Evolutionary conservation across 176 grass and related monocot genomes (phyloP), one percentile per base, ranked within the genome.

Genomic region (Chrysopogon serrulatus): DNA sequence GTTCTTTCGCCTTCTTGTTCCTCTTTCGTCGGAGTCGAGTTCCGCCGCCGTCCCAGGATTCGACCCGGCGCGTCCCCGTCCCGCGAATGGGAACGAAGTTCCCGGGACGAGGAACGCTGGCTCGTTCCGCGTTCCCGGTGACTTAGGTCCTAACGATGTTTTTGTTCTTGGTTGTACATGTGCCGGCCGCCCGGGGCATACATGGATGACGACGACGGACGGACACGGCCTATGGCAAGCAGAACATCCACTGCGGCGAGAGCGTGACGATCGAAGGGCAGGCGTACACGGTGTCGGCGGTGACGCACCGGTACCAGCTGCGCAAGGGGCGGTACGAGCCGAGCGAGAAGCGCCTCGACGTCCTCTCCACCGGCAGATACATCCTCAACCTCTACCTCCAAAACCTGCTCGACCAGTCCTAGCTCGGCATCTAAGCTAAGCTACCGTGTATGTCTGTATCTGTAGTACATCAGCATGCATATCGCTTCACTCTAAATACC

Each of bases 181-280:
- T 23, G n/a, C 8, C 54, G n/a, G n/a, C n/a, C n/a, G n/a, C n/a
- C n/a, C n/a, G 8, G 21, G 21, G 54, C 54, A n/a, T n/a, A n/a
- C n/a, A 61, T 28, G 57, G 26, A 28, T 30, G 59, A 0, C 11
- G 39, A 40, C 39, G 57, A 28, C 24, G 54, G 54, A 60, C 11
- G 59, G 27, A 59, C 54, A 26, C 27, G 60, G 60, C 1, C 54
- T 27, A 59, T 24, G 24, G 3, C n/a, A 3, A 37, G 65, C 86
- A 96, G 96, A 96, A 99, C 80, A 94, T 96, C 85, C 96, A 99
- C 67, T 99, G 96, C 70, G 96, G 96, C 57, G 96, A 99, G 87
- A 92, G 87, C 74, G 89, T 98, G 85, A 96, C 91, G 17, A 98
- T 98, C 78, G 93, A 96, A 76, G 89, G 89, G 6, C 91, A 92